Percentiles rank a stretch among this genome's conserved stretches.
Conservation (phyloP, 2,329 filamentous ascomycete species). For the Sporothrix mexicana region DNA sequence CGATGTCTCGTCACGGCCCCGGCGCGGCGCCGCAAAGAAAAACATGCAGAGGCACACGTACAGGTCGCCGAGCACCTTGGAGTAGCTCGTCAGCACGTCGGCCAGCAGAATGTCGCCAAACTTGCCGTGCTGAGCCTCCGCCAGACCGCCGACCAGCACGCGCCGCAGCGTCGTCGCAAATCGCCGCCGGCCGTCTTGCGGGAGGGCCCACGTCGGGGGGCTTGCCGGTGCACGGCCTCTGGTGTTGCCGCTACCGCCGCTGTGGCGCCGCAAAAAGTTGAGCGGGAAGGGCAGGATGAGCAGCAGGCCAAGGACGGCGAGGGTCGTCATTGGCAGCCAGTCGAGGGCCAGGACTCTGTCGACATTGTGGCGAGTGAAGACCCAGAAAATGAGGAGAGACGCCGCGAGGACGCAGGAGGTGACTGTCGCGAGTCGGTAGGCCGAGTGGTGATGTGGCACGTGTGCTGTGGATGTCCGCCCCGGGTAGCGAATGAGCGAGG, state of each 20-base stretch:
- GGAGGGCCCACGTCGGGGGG: conserved; percentile 46
- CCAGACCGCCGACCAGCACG: conserved; percentile 82
- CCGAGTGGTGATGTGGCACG: conserved; percentile 75
- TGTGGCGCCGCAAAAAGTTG: conserved; percentile 56
- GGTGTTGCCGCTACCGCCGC: not conserved
- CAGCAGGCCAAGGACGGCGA: conserved; percentile 71
- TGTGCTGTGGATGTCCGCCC: conserved; percentile 72
- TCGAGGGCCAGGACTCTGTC: conserved; percentile 77
- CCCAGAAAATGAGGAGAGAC: conserved; percentile 84
- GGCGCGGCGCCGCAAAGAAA: conserved; percentile 54
- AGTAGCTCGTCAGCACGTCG: conserved; percentile 92
- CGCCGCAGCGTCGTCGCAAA: conserved; percentile 78
- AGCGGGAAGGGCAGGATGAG: conserved; percentile 67
- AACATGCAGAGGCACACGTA: conserved; percentile 95
- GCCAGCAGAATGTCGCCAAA: conserved; percentile 94
- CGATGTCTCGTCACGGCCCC: conserved; percentile 58
- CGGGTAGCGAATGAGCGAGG: conserved; percentile 84
- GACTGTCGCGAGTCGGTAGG: conserved; percentile 82
- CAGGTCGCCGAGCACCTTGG: conserved; percentile 87
- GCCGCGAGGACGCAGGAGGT: conserved; percentile 73
- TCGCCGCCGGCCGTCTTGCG: conserved; percentile 73
- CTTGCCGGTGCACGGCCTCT: not conserved
- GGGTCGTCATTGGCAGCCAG: conserved; percentile 84
- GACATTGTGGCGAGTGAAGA: conserved; percentile 72
- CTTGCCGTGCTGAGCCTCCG: conserved; percentile 84